These are phyloP conservation scores for Heterobasidion occidentale DNA, from an alignment of 1,284 basidiomycete species.

Conservation along the genomic window DNA sequence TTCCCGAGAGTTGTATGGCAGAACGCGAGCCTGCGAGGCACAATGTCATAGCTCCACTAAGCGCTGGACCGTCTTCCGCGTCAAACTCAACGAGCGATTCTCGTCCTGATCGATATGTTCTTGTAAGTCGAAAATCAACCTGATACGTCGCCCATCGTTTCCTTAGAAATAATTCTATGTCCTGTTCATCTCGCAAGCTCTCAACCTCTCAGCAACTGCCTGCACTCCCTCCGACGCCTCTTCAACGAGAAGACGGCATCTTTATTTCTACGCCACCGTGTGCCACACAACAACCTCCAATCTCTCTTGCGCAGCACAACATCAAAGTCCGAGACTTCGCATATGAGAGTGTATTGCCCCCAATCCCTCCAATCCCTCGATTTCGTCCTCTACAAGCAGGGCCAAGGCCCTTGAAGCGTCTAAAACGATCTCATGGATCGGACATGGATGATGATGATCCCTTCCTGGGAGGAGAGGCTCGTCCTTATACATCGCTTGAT, in stretches of 20 bases:
- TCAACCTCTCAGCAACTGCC: background rate
- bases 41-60: background rate
- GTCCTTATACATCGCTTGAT: background rate
- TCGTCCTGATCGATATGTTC: background rate
- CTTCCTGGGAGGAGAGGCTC: constrained; percentile 1
- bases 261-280: background rate
- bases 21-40: background rate
- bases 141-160: background rate
- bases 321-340: constrained; percentile 70
- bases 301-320: constrained; percentile 31
- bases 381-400: constrained; percentile 38
- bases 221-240: background rate
- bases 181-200: background rate
- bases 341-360: constrained; percentile 56
- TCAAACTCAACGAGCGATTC: background rate
- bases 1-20: background rate
- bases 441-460: constrained; percentile 20
- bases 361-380: constrained; percentile 39
- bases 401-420: constrained; percentile 29
- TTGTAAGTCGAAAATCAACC: background rate
- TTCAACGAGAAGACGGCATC: background rate
- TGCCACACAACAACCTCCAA: constrained; percentile 1
- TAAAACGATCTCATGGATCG: constrained; percentile 14
- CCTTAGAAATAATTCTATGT: background rate
- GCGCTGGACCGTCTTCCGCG: too few species aligned